Evolutionary conservation across 768 basidiomycete genomes (phyloP), one percentile per base, ranked within the genome.

Genomic region (Pisolithus marmoratus): DNA sequence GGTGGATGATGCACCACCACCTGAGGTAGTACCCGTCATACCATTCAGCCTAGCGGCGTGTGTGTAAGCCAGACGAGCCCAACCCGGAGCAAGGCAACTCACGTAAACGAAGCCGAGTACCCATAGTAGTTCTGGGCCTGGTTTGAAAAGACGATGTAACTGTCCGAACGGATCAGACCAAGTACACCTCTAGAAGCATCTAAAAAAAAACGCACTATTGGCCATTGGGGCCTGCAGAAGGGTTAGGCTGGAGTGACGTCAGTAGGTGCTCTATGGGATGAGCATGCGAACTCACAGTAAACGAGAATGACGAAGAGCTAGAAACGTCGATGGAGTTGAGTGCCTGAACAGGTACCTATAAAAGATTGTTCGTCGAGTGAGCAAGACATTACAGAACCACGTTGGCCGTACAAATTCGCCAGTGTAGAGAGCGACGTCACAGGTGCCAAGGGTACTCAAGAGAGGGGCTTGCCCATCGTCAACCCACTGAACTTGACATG

Each of bases 121-220:
- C 64, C 70, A 0, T 52, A 52, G 50, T 79, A 80, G 1, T 58
- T 53, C 41, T 48, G 26, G 54, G 68, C 31, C 22, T 59, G 70
- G 3, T 75, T 78, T 24, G 65, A 74, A 59, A 89, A 82, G 54
- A 75, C 75, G 54, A 89, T 62, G 64, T 87, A 88, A 57, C 86
- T 89, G 44, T 5, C 34, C 34, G 27, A 5, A 27, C 19, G 29
- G 44, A 52, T 60, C 5, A 55, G 49, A 11, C 19, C 20, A 29
- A 41, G 54, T 12, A 51, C 44, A 8, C 9, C 2, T 17, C 42
- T 50, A 40, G 26, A 42, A 22, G 2, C 9, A 9, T 26, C n/a
- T n/a, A n/a, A n/a, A n/a, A 58, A 22, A 27, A 6, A 49, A 66
- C 83, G 53, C 60, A 87, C 86, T 85, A 89, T 43, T 58, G 57